Conservation (phyloP, 805 yeast genomes). For the Lipomyces sp. region DNA sequence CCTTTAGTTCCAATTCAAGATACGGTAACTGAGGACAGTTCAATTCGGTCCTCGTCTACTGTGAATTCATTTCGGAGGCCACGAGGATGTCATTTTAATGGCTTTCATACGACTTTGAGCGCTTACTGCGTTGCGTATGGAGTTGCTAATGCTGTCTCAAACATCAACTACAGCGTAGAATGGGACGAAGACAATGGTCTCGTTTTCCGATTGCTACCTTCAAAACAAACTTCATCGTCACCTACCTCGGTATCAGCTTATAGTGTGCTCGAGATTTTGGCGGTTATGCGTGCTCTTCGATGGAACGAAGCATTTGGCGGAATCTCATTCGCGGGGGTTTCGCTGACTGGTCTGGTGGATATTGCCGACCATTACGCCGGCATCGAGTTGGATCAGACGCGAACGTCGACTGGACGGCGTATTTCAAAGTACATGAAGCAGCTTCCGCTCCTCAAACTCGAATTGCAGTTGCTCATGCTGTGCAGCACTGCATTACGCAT, state of each 20-base stretch:
- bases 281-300: slow-evolving; percentile 29
- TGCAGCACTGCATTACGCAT: slow-evolving; percentile 25
- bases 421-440: slow-evolving; percentile 24
- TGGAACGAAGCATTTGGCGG: slow-evolving; percentile 31
- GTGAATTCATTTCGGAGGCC: no score
- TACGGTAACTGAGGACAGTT: not conserved
- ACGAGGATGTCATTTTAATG: slow-evolving; percentile 16
- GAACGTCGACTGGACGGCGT: slow-evolving; percentile 26
- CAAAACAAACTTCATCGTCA: not conserved
- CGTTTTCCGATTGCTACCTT: slow-evolving; percentile 25
- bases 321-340: slow-evolving; percentile 27
- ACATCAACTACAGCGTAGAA: slow-evolving; percentile 17
- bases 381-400: slow-evolving; percentile 27
- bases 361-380: slow-evolving; percentile 23
- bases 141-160: slow-evolving; percentile 16
- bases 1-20: slow-evolving; percentile 19
- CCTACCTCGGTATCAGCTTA: slow-evolving; percentile 6
- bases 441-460: slow-evolving; percentile 22
- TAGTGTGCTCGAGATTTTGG: slow-evolving; percentile 26
- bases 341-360: slow-evolving; percentile 16
- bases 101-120: slow-evolving; percentile 30
- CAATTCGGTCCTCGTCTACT: not conserved
- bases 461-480: slow-evolving; percentile 27
- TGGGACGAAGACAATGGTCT: slow-evolving; percentile 27
- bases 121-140: slow-evolving; percentile 33